phyloP scores from a whole-genome alignment of 371 early-diverging fungal genomes.

The Syncephalastrum contaminatum region DNA sequence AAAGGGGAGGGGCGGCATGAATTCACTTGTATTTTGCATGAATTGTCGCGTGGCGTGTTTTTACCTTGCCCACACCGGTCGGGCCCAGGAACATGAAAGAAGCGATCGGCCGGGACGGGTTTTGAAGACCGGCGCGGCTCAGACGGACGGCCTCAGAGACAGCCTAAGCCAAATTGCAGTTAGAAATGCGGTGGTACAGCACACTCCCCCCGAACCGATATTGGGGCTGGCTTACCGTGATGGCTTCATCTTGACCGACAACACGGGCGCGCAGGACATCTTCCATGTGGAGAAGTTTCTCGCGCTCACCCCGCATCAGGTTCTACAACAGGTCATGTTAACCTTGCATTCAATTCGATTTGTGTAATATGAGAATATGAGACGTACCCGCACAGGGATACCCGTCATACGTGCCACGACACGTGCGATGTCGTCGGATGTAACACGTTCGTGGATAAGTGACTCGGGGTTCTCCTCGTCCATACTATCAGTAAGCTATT shows the following conservation, averaged over 20 bases:
- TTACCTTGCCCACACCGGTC: conserved; percentile 83
- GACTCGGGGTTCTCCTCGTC: conserved; percentile 57
- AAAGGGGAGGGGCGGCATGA: conserved; percentile 1
- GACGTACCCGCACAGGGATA: conserved; percentile 75
- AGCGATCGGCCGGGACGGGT: conserved; percentile 77
- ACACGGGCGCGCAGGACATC: conserved; percentile 71
- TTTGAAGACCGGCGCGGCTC: conserved; percentile 72
- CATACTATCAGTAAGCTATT: conserved; percentile 1
- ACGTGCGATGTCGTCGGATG: conserved; percentile 82
- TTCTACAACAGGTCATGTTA: conserved; percentile 68
- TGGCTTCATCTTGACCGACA: conserved; percentile 85
- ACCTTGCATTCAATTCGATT: conserved; percentile 65
- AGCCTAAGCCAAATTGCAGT: conserved; percentile 27
- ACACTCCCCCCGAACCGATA: no score
- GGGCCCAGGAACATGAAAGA: conserved; percentile 92
- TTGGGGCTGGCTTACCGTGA: conserved; percentile 16
- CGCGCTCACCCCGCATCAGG: conserved; percentile 79
- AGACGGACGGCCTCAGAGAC: conserved; percentile 83
- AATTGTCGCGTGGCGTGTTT: no score
- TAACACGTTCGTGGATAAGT: conserved; percentile 84
- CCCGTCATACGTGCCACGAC: conserved; percentile 87
- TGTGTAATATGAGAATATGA: conserved; percentile 2
- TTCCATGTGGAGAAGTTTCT: conserved; percentile 79
- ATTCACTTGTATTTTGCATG: conserved; percentile 5
- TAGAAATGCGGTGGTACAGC: conserved; percentile 15